Percentiles rank a stretch among this genome's conserved stretches.
Evolutionary conservation across 495 filamentous ascomycete species (phyloP).

Genomic region (Aspergillus taichungensis): DNA sequence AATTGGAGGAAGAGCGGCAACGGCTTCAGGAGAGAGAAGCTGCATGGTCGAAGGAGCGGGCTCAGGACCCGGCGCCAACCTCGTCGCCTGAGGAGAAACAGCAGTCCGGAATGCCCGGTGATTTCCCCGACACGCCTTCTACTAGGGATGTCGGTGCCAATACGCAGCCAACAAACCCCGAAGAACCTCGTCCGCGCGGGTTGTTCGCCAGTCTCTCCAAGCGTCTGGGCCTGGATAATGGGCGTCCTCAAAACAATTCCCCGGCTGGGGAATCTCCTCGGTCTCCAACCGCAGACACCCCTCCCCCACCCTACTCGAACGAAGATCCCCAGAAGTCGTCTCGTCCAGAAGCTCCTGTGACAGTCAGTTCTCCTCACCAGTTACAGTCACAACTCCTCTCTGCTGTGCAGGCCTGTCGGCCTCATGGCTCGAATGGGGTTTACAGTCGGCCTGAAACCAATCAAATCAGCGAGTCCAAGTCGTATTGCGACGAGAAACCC

Average conservation of each 20-base stretch:
- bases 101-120: slow-evolving; percentile 52
- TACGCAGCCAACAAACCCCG: slow-evolving; percentile 14
- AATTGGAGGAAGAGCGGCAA: slow-evolving; percentile 65
- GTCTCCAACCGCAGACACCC: slow-evolving; percentile 8
- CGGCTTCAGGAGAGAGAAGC: slow-evolving; percentile 54
- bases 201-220: slow-evolving; percentile 58
- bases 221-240: slow-evolving; percentile 53
- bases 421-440: slow-evolving; percentile 63
- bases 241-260: slow-evolving; percentile 18
- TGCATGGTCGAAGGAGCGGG: slow-evolving; percentile 36
- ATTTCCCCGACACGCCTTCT: slow-evolving; percentile 55
- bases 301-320: slow-evolving; percentile 40
- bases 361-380: slow-evolving; percentile 40
- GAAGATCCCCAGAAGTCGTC: slow-evolving; percentile 26
- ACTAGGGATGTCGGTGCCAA: slow-evolving; percentile 26
- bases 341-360: slow-evolving; percentile 29
- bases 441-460: slow-evolving; percentile 63
- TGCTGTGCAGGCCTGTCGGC: slow-evolving; percentile 71
- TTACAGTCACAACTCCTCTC: slow-evolving; percentile 57
- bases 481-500: slow-evolving; percentile 79
- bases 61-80: slow-evolving; percentile 22
- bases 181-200: slow-evolving; percentile 35
- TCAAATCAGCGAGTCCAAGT: slow-evolving; percentile 70
- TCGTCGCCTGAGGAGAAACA: slow-evolving; percentile 11
- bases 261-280: slow-evolving; percentile 19